These are phyloP conservation scores for Phaeolepiota aurea DNA, from an alignment of 768 basidiomycete genomes.

Conservation along the genomic window DNA sequence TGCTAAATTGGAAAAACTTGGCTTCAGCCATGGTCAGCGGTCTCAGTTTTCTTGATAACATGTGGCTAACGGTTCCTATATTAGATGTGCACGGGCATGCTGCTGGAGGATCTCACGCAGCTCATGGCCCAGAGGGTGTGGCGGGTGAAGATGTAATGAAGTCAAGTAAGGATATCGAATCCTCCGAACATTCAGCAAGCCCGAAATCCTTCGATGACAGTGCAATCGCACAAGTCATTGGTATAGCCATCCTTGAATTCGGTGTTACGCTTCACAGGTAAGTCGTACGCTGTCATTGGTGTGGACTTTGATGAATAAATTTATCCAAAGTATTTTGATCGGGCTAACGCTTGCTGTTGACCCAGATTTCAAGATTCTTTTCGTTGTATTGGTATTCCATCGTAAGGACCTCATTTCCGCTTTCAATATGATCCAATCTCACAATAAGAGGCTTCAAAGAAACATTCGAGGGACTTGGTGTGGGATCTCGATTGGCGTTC, in stretches of 20 bases:
- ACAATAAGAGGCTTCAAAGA: conserved; percentile 49
- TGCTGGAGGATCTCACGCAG: conserved; percentile 41
- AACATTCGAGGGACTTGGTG: conserved; percentile 89
- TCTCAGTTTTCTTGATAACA: no score
- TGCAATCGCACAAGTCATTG: conserved; percentile 65
- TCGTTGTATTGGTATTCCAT: conserved; percentile 86
- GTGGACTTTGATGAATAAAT: background rate
- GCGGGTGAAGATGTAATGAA: conserved; percentile 6
- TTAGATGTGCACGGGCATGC: conserved; percentile 65
- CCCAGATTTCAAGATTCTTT: conserved; percentile 71
- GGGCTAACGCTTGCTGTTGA: conserved; percentile 93
- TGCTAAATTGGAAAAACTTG: conserved; percentile 57
- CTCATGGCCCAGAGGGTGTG: conserved; percentile 59
- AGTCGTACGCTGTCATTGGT: background rate
- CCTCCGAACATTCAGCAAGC: conserved; percentile 14
- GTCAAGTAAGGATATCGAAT: conserved; percentile 17
- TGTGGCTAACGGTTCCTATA: no score
- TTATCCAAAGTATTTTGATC: conserved; percentile 55
- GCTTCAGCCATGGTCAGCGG: conserved; percentile 51
- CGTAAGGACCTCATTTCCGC: conserved; percentile 58
- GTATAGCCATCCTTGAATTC: conserved; percentile 89
- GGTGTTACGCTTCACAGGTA: conserved; percentile 84
- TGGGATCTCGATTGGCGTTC: conserved; percentile 83
- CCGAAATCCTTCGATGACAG: conserved; percentile 27
- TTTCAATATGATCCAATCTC: background rate